Base-by-base conservation (phyloP, 2,329 filamentous ascomycete species). In the Cryoendolithus antarcticus region DNA sequence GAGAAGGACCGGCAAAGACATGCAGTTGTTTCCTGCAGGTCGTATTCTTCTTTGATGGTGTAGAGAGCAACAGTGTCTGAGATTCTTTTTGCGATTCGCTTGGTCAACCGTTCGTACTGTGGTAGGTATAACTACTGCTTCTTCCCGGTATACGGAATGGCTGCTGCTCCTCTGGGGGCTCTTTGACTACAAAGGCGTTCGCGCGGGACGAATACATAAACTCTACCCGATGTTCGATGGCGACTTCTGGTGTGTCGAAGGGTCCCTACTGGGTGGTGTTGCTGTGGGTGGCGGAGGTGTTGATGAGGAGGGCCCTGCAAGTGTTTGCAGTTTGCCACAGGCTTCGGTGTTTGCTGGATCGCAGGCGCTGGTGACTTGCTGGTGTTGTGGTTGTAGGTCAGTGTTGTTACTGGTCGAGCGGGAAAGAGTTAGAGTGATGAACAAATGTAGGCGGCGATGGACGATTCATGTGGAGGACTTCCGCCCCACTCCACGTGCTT, bases 191-290 rank as follows among this genome's bases (percentile, higher is more conserved):
- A 79, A 85, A 86, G 80, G 86, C 79, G 82, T 83, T 77, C 77
- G 76, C 76, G 79, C 82, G 82, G 84, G 85, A 82, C 85, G 86
- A 86, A 94, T 93, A 93, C 86, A 93, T 93, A 93, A 83, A 93
- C 86, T 50, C 53, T 54, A 51, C 45, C 41, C 49, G 48, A 33
- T 51, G 34, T 37, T 28, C 34, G 39, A n/a, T 28, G 11, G 24
- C 24, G 24, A 27, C 7, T 8, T 27, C 24, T 27, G 24, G 24
- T 27, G 24, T 27, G 24, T 7, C 6, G 24, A 27, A 27, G 24
- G 24, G 24, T 27, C 24, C 24, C 24, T 27, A 27, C 24, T 27
- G 43, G 35, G 27, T 34, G 39, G 38, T 42, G 36, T 12, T 35
- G 39, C 32, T 21, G 41, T 44, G 41, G 39, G 44, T 44, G 46